Percentiles rank a stretch among this genome's conserved stretches.
Evolutionary conservation across 345 rosid genomes (phyloP).

Genomic region (Lepidium aucheri): DNA sequence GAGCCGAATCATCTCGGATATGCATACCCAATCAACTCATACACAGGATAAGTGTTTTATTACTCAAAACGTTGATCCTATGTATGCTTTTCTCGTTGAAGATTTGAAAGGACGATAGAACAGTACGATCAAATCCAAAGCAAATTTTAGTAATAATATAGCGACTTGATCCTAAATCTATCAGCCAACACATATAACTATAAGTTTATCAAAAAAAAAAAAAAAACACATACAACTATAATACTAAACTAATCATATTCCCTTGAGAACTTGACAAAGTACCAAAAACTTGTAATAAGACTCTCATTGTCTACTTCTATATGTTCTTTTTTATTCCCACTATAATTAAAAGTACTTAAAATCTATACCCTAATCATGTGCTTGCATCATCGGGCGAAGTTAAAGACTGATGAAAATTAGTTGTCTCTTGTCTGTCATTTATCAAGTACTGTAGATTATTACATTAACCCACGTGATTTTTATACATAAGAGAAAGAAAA

Average conservation of each 20-base stretch:
- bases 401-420: not conserved
- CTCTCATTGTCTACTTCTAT: not conserved
- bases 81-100: too few species aligned
- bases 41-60: too few species aligned
- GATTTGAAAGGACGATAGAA: too few species aligned
- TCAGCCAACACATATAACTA: not conserved
- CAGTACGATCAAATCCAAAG: too few species aligned
- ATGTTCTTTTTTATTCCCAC: not conserved
- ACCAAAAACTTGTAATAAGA: not conserved
- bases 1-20: too few species aligned
- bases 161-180: not conserved
- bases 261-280: not conserved
- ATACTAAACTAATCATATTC: too few species aligned
- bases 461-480: conserved; percentile 12
- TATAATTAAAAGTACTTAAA: too few species aligned
- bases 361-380: too few species aligned
- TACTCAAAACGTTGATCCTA: too few species aligned
- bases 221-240: too few species aligned
- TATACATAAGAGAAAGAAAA: not conserved
- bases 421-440: conserved; percentile 14
- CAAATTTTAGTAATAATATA: not conserved
- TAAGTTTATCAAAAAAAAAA: too few species aligned
- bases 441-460: conserved; percentile 9
- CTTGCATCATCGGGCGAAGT: conserved; percentile 5
- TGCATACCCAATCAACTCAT: too few species aligned